These are phyloP conservation scores for Lumnitzera littorea DNA, from an alignment of 345 rosid genomes.

Conservation along the genomic window DNA sequence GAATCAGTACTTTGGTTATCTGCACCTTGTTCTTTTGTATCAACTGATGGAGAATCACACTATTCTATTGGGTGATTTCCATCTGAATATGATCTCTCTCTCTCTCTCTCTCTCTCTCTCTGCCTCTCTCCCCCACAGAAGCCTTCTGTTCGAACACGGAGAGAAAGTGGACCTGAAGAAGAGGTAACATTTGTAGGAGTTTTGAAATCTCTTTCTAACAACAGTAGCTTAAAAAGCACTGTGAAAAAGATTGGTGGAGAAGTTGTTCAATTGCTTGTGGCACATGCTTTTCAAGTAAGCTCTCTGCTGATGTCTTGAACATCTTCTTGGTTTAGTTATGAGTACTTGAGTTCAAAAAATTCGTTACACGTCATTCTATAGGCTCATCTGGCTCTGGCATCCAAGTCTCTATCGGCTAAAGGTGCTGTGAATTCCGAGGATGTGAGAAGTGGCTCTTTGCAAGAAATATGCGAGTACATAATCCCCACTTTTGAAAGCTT, in stretches of 20 bases:
- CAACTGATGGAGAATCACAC: not conserved
- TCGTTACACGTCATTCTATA: conserved; percentile 14
- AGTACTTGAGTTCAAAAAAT: not conserved
- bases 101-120: not conserved
- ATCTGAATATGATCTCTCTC: not conserved
- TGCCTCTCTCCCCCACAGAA: conserved; percentile 13
- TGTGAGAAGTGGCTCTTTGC: conserved; percentile 19
- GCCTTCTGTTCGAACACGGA: conserved; percentile 68
- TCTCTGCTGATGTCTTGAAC: not conserved
- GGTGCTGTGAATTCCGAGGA: conserved; percentile 14
- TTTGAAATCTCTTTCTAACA: conserved; percentile 45
- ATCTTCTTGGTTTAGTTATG: not conserved
- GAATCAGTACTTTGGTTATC: too few relatives aligned
- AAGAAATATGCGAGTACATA: conserved; percentile 51
- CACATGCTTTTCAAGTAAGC: conserved; percentile 74
- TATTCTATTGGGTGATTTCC: not conserved
- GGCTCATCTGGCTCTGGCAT: conserved; percentile 47
- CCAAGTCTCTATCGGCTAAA: conserved; percentile 7
- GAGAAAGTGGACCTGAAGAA: conserved; percentile 28
- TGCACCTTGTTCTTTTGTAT: not conserved
- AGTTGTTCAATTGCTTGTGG: conserved; percentile 61
- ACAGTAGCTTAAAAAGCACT: conserved; percentile 32
- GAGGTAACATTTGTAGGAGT: conserved; percentile 43
- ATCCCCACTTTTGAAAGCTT: conserved; percentile 50
- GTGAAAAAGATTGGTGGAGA: conserved; percentile 44